Evolutionary conservation across 2,329 filamentous ascomycete species (phyloP), one percentile per base, ranked within the genome.

Genomic region (Cadophora luteo-olivacea): DNA sequence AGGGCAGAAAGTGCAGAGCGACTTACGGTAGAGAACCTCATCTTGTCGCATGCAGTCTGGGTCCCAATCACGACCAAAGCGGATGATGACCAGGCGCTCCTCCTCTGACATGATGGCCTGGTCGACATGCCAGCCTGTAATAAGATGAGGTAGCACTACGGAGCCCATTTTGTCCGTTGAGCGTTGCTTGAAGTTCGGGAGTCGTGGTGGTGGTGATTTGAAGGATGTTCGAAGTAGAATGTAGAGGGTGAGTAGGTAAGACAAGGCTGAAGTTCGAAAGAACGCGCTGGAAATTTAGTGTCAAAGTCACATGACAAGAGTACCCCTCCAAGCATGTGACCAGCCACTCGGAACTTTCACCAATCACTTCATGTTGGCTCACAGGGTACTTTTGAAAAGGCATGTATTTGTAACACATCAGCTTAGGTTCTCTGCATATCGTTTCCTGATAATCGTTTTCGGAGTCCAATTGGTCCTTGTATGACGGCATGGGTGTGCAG

Each of bases 61-160:
- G 76, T 97, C 92, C 78, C 88, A 89, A 80, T 97, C 94, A 75
- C 93, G 89, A 60, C 94, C 94, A 81, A 98, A 98, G 73, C 95
- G 91, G 79, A 98, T 97, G 52, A 97, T 90, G 14, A 97, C 93
- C 1, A 97, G 89, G 61, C 95, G 91, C 78, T 98, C 95, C 78
- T 97, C 93, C 82, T 98, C 94, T 54, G 78, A 80, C 78, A 93
- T 89, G 78, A 97, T 97, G 72, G 94, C 94, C 82, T 98, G 94
- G 84, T 98, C 96, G 78, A 99, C 96, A 81, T 99, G 96, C 96
- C 95, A 99, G 80, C 93, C 96, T 52, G 92, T 94, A 75, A 88
- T 88, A 58, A 99, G 87, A 81, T 98, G 95, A 57, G 95, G 95
- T 64, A 99, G 89, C 61, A 97, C 92, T 71, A 97, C 92, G 76